Base-by-base conservation (phyloP, 208 protist species). In the Leishmania lainsoni region DNA sequence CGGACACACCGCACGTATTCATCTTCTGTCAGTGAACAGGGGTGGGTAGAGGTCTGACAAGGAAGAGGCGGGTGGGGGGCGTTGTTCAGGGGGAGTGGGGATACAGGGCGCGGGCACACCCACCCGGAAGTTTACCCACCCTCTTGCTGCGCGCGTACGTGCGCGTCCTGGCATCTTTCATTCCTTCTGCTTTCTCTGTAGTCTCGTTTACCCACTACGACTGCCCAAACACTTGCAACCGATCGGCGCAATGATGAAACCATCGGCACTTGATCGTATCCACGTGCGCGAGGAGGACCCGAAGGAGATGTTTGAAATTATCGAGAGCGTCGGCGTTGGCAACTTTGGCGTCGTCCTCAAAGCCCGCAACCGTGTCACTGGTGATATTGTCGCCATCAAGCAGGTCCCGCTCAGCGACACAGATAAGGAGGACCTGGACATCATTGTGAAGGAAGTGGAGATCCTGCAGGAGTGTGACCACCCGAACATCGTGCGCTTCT, bases 261-360 rank as follows among this genome's bases (percentile, higher is more conserved):
- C 71, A 42, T 82, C 72, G n/a, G 82, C 78, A 66, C 81, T 95
- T 59, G 88, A 90, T 71, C 89, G 85, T 56, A 91, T 97, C 69
- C 75, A 91, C 63, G 89, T 96, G 69, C 81, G 85, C 0, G 90
- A 89, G 22, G 90, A 92, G 58, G 90, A 97, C 70, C 95, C 95
- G 5, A 90, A 94, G 70, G 90, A 96, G 48, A 68, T 95, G 26
- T 98, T 96, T 66, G 93, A 96, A 76, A 89, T 92, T 69, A 59
- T 97, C 2, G 94, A 96, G 52, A 94, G 80, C 58, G 88, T 95
- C 68, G 95, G 95, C 51, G 81, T 98, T 66, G 99, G 99, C 48
- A 99, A 99, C 75, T 99, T 99, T 79, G 99, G 99, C 42, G 95
- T 98, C 42, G 99, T 99, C 20, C 98, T 99, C 83, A 99, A 99